These are phyloP conservation scores for rapeseed (Brassica napus) DNA, from an alignment of 345 rosid species.

Conservation along the genomic window DNA sequence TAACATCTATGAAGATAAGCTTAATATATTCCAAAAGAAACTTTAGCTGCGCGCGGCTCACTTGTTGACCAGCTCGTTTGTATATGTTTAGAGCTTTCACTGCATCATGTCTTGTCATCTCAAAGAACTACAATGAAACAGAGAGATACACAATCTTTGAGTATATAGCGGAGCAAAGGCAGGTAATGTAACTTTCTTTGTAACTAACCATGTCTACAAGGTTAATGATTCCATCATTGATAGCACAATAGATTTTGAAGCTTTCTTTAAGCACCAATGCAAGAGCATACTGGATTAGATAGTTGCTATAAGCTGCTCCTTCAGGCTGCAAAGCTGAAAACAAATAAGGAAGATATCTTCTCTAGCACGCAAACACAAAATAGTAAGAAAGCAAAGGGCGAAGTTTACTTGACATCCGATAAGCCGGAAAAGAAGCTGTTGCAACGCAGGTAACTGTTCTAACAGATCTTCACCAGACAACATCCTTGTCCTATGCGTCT, in stretches of 20 bases:
- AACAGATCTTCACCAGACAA: constrained; percentile 61
- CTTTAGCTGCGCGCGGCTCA: neutral
- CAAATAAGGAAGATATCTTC: constrained; percentile 27
- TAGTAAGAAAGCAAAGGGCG: neutral
- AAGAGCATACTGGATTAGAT: constrained; percentile 82
- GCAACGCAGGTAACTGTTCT: constrained; percentile 88
- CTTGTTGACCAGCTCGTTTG: constrained; percentile 95
- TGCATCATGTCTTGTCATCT: constrained; percentile 96
- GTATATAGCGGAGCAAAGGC: neutral
- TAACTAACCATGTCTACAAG: constrained; percentile 83
- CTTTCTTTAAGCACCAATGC: constrained; percentile 96
- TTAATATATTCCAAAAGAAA: neutral
- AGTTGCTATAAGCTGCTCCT: constrained; percentile 78
- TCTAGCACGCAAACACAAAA: neutral
- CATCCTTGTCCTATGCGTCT: constrained; percentile 78
- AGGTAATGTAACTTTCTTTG: neutral
- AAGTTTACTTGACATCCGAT: constrained; percentile 70
- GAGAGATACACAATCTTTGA: constrained; percentile 7
- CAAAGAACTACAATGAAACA: constrained; percentile 66
- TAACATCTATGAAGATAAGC: neutral
- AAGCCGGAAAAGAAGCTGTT: constrained; percentile 87
- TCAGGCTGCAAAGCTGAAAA: constrained; percentile 70
- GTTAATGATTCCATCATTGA: constrained; percentile 93
- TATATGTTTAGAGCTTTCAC: constrained; percentile 86
- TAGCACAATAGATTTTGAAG: constrained; percentile 90